Evolutionary conservation across 1,284 basidiomycete species (phyloP).

Genomic region (Ustilago loliicola): DNA sequence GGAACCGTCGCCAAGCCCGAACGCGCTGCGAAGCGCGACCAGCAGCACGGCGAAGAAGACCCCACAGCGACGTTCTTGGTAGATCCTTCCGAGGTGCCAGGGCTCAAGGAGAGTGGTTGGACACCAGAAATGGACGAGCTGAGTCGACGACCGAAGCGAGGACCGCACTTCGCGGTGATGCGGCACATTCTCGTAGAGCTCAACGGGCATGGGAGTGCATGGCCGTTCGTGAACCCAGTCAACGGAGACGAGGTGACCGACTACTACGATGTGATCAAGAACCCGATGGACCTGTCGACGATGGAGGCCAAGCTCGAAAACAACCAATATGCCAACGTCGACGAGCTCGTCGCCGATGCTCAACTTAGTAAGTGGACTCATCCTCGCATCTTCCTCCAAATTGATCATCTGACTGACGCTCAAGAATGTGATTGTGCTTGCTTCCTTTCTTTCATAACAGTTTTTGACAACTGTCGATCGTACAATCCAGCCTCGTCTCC

Average conservation of each 20-base stretch:
- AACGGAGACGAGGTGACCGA: slow-evolving; percentile 86
- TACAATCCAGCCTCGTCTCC: slow-evolving; percentile 90
- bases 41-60: slow-evolving; percentile 42
- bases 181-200: slow-evolving; percentile 87
- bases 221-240: slow-evolving; percentile 89
- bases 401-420: too few species aligned
- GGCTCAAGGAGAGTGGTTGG: slow-evolving; percentile 85
- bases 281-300: slow-evolving; percentile 94
- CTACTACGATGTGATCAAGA: slow-evolving; percentile 90
- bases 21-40: slow-evolving; percentile 45
- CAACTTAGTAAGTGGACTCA: slow-evolving; percentile 61
- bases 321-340: slow-evolving; percentile 80
- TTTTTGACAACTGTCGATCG: slow-evolving; percentile 90
- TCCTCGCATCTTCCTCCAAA: not conserved
- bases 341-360: slow-evolving; percentile 84
- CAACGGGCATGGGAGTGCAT: slow-evolving; percentile 83
- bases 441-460: slow-evolving; percentile 3
- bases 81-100: slow-evolving; percentile 63
- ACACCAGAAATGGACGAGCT: slow-evolving; percentile 84
- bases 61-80: slow-evolving; percentile 57
- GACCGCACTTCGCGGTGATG: slow-evolving; percentile 78
- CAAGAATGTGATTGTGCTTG: slow-evolving; percentile 8
- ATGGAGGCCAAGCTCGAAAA: slow-evolving; percentile 93
- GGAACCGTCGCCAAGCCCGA: slow-evolving; percentile 54
- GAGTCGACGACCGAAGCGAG: slow-evolving; percentile 76